A percentile compares a stretch with the other conserved stretches of the same genome.
phyloP scores from a whole-genome alignment of 2,329 filamentous ascomycete genomes.

The Mycocentrospora acerina region DNA sequence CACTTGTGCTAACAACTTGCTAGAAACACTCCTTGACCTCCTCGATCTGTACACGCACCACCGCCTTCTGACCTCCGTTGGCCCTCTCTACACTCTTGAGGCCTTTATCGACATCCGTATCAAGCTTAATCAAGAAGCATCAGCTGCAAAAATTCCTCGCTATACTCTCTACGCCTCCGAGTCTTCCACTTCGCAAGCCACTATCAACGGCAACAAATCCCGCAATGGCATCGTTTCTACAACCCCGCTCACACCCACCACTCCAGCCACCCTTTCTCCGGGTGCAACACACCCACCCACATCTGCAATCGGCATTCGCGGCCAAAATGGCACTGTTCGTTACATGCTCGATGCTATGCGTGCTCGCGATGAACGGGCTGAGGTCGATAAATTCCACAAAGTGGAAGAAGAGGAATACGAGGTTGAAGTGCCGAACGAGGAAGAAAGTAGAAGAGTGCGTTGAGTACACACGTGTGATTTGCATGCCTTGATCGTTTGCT shows the following conservation, averaged over 20 bases:
- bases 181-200: conserved; percentile 18
- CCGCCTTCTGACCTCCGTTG: conserved; percentile 71
- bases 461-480: conserved; percentile 23
- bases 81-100: conserved; percentile 70
- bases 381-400: conserved; percentile 68
- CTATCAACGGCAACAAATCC: conserved; percentile 26
- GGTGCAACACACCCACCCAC: conserved; percentile 34
- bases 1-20: conserved; percentile 27
- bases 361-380: conserved; percentile 69
- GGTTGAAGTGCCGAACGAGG: conserved; percentile 57
- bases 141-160: conserved; percentile 61
- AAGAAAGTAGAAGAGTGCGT: conserved; percentile 30
- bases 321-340: conserved; percentile 73
- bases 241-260: conserved; percentile 45
- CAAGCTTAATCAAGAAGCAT: conserved; percentile 77
- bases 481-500: not conserved
- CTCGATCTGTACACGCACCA: conserved; percentile 92
- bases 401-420: conserved; percentile 79
- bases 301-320: conserved; percentile 41
- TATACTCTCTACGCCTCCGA: conserved; percentile 53
- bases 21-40: conserved; percentile 85
- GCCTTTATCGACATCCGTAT: conserved; percentile 86
- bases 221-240: conserved; percentile 39
- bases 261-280: conserved; percentile 48
- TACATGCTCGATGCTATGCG: conserved; percentile 84